A percentile compares a stretch with the other conserved stretches of the same genome.
Evolutionary conservation across 306 rosid species (phyloP).

Genomic region (Quercus gilva): DNA sequence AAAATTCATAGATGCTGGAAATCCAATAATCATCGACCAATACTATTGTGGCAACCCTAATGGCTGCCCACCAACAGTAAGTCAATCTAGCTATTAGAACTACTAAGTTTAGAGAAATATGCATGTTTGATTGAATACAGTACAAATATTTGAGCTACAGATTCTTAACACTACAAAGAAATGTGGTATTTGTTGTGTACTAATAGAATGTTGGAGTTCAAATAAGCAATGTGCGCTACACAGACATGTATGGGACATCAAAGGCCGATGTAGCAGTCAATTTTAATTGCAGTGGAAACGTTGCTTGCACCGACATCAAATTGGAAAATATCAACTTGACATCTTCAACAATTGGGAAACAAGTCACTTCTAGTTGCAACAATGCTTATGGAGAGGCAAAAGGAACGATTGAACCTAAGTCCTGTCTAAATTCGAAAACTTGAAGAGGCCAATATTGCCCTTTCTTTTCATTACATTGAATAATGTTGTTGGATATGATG

Average conservation of each 20-base stretch:
- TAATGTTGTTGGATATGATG: too few relatives aligned
- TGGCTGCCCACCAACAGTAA: background rate
- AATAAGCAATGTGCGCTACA: background rate
- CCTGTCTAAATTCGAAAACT: background rate
- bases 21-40: conserved; percentile 18
- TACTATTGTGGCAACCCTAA: background rate
- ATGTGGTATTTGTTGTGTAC: too few relatives aligned
- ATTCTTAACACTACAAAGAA: too few relatives aligned
- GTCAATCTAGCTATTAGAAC: background rate
- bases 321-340: background rate
- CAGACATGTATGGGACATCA: background rate
- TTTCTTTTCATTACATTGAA: too few relatives aligned
- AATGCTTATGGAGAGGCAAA: background rate
- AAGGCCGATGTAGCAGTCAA: background rate
- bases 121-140: too few relatives aligned
- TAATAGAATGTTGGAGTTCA: background rate
- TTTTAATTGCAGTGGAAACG: conserved; percentile 1
- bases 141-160: too few relatives aligned
- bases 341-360: background rate
- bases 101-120: too few relatives aligned
- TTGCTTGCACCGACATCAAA: conserved; percentile 6
- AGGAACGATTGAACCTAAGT: background rate
- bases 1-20: background rate
- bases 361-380: conserved; percentile 5
- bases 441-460: background rate